Percentiles rank a stretch among this genome's conserved stretches.
Evolutionary conservation across 192 early-diverging fungal species (phyloP).

Genomic region (Kappamyces sp.): DNA sequence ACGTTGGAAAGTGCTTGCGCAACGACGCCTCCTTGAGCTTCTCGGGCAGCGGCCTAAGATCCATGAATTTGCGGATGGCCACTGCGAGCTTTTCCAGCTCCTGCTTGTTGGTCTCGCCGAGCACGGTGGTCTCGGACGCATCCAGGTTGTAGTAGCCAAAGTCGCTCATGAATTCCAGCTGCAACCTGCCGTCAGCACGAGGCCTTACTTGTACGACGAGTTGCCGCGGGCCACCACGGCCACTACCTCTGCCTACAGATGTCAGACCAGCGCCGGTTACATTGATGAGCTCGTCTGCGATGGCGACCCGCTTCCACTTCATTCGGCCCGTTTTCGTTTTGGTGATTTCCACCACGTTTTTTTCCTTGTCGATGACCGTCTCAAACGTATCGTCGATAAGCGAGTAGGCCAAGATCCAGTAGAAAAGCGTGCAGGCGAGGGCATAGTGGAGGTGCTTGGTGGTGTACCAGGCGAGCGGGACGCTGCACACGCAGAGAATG

Average conservation of each 20-base stretch:
- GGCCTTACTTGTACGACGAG: neutral
- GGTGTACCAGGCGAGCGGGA: conserved; percentile 10
- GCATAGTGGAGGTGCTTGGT: neutral
- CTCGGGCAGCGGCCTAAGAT: conserved; percentile 24
- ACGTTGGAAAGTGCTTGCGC: conserved; percentile 10
- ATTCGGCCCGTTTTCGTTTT: conserved; percentile 21
- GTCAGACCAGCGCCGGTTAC: neutral
- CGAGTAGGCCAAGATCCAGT: conserved; percentile 1
- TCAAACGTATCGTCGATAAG: conserved; percentile 20
- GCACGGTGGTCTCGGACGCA: conserved; percentile 20
- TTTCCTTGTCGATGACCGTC: conserved; percentile 21
- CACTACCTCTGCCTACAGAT: conserved; percentile 5
- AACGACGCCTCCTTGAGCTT: conserved; percentile 28
- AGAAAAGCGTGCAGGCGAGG: neutral
- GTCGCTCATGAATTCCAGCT: conserved; percentile 28
- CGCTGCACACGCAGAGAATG: too few relatives aligned
- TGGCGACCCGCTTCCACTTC: conserved; percentile 19
- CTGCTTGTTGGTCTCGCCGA: conserved; percentile 16
- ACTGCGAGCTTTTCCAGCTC: conserved; percentile 20
- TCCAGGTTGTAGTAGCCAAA: conserved; percentile 27
- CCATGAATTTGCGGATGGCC: conserved; percentile 15
- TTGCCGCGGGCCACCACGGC: neutral
- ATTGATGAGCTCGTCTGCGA: conserved; percentile 17
- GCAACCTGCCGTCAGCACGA: conserved; percentile 9
- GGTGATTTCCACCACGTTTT: conserved; percentile 16